Evolutionary conservation across 2,329 filamentous ascomycete species (phyloP).

Genomic region (Epichloe elymi): DNA sequence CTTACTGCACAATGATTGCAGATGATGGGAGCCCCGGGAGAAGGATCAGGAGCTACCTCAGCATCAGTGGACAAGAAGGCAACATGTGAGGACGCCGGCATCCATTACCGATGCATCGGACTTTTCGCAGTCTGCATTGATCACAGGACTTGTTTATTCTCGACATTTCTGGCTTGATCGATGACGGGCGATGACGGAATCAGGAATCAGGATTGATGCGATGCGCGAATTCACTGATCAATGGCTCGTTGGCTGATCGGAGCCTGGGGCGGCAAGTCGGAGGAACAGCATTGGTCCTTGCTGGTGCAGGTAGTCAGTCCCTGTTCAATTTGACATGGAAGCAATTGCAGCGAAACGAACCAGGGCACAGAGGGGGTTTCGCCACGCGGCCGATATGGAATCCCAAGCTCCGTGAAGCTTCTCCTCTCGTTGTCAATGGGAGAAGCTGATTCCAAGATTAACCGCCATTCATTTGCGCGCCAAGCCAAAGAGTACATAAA

Average conservation of each 20-base stretch:
- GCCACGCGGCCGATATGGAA: no score
- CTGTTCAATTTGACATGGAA: no score
- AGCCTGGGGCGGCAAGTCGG: slow-evolving; percentile 15
- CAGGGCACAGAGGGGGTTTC: no score
- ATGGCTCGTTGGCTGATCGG: no score
- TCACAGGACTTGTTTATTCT: slow-evolving; percentile 10
- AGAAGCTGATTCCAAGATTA: no score
- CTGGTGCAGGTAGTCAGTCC: slow-evolving; percentile 2
- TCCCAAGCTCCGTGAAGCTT: no score
- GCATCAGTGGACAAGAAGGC: neutral
- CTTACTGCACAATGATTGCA: slow-evolving; percentile 4
- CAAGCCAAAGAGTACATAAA: no score
- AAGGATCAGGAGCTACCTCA: neutral
- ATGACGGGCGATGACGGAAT: neutral
- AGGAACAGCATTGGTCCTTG: slow-evolving; percentile 16
- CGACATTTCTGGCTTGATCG: neutral
- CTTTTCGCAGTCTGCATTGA: slow-evolving; percentile 11
- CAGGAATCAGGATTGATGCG: no score
- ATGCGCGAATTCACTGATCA: no score
- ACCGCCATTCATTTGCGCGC: no score
- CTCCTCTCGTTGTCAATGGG: no score
- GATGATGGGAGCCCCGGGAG: neutral
- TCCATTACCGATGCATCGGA: slow-evolving; percentile 10
- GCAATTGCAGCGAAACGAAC: no score
- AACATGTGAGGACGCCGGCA: neutral